Conservation (phyloP, 192 early-diverging fungal species). For the Helicostylum pulchrum region DNA sequence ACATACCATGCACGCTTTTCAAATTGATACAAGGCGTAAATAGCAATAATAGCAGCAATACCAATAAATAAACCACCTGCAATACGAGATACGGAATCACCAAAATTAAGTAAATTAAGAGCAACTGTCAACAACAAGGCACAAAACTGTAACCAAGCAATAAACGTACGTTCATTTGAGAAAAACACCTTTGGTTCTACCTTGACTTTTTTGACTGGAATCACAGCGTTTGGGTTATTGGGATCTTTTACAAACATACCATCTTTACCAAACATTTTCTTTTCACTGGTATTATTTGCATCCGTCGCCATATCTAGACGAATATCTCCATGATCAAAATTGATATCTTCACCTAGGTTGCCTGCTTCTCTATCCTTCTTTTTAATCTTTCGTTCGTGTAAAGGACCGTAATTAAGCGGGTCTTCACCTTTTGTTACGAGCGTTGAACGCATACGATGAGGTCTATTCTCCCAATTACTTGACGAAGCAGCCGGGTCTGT, state of each 20-base stretch:
- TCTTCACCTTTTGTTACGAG: conserved; percentile 6
- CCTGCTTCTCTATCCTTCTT: conserved; percentile 9
- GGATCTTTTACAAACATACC: conserved; percentile 1
- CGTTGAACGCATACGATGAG: conserved; percentile 10
- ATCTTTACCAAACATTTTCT: too few relatives aligned
- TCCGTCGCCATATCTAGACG: neutral
- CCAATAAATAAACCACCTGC: conserved; percentile 54
- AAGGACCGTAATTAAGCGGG: conserved; percentile 14
- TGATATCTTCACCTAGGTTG: conserved; percentile 14
- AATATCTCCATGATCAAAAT: conserved; percentile 1
- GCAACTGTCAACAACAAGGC: conserved; percentile 70
- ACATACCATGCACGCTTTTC: conserved; percentile 33
- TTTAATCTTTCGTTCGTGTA: neutral
- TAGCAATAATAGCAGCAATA: conserved; percentile 23
- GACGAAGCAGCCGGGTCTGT: neutral
- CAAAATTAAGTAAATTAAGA: conserved; percentile 73
- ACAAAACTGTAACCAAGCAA: conserved; percentile 79
- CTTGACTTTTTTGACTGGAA: conserved; percentile 47
- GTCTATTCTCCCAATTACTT: conserved; percentile 11
- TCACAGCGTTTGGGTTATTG: conserved; percentile 3
- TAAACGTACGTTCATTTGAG: conserved; percentile 86
- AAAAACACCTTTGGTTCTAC: conserved; percentile 89
- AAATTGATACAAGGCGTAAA: conserved; percentile 32
- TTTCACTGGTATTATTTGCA: neutral
- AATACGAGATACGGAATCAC: conserved; percentile 49